Evolutionary conservation across 164 flowering plant genomes (phyloP).

Genomic region (Liriodendron chinense): DNA sequence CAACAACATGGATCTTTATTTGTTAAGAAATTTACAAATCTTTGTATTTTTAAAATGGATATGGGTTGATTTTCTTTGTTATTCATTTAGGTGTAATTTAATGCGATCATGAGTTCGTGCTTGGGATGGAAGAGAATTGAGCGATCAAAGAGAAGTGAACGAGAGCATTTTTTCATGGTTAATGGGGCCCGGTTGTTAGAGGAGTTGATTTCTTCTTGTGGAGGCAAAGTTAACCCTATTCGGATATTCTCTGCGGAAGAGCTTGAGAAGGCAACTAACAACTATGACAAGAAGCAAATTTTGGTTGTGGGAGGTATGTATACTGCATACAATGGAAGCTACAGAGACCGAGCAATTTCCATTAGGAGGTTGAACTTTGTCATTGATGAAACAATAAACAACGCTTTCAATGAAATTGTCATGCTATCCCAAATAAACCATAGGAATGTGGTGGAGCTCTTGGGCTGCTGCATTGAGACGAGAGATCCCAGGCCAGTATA

Average conservation of each 20-base stretch:
- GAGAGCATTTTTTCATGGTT: conserved; percentile 1
- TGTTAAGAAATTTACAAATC: not conserved
- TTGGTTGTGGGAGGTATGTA: not conserved
- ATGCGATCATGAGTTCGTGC: not conserved
- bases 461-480: conserved; percentile 21
- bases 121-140: no score
- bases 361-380: not conserved
- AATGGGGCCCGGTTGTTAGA: conserved; percentile 9
- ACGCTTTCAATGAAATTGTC: conserved; percentile 3
- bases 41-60: not conserved
- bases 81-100: not conserved
- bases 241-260: conserved; percentile 13
- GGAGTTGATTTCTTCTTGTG: conserved; percentile 9
- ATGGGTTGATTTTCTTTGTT: not conserved
- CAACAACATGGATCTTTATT: no score
- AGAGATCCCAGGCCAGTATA: conserved; percentile 8
- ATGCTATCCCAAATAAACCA: conserved; percentile 14
- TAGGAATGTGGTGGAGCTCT: conserved; percentile 16
- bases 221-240: conserved; percentile 8
- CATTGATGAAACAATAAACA: not conserved
- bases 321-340: conserved; percentile 4
- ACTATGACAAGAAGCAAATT: not conserved
- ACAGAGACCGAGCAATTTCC: not conserved
- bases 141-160: not conserved
- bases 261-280: conserved; percentile 7